phyloP scores from a whole-genome alignment of 2,329 filamentous ascomycete genomes.

The Neofusicoccum umdonicola region DNA sequence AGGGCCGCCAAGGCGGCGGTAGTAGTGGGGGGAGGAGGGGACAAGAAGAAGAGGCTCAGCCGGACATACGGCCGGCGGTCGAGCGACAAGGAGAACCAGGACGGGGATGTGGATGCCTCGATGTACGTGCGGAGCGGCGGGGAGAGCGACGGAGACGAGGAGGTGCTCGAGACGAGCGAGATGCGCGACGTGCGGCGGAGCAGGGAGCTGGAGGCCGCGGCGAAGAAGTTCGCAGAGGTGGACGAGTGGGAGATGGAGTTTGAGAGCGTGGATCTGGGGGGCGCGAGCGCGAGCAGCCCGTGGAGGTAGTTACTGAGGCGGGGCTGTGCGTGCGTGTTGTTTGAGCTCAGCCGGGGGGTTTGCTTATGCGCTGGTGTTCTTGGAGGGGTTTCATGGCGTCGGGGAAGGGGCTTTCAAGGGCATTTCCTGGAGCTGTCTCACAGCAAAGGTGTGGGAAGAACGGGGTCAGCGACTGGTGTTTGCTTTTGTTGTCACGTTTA shows the following conservation, averaged over 20 bases:
- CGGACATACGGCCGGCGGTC: conserved; percentile 19
- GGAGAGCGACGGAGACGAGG: conserved; percentile 35
- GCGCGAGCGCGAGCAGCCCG: conserved; percentile 37
- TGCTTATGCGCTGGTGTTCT: not conserved
- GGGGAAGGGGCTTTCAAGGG: too few species aligned
- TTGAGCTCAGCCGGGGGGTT: not conserved
- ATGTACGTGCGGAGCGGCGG: conserved; percentile 25
- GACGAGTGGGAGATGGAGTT: conserved; percentile 53
- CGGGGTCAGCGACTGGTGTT: too few species aligned
- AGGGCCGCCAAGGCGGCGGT: conserved; percentile 13
- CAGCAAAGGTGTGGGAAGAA: too few species aligned
- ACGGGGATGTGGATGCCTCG: conserved; percentile 3
- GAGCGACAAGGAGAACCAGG: conserved; percentile 45
- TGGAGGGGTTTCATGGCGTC: not conserved
- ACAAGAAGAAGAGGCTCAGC: conserved; percentile 33
- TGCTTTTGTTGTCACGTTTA: too few species aligned
- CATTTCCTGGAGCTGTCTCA: too few species aligned
- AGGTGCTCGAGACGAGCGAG: conserved; percentile 25
- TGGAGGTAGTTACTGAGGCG: conserved; percentile 28
- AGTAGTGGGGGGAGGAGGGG: not conserved
- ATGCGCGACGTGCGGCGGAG: conserved; percentile 24
- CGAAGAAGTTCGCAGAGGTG: conserved; percentile 50
- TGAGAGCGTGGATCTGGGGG: conserved; percentile 44
- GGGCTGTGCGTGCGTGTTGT: not conserved
- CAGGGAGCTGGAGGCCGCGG: conserved; percentile 43